A percentile compares a stretch with the other conserved stretches of the same genome.
phyloP scores from a whole-genome alignment of 257 asterid genomes.

The Solanum okadae region DNA sequence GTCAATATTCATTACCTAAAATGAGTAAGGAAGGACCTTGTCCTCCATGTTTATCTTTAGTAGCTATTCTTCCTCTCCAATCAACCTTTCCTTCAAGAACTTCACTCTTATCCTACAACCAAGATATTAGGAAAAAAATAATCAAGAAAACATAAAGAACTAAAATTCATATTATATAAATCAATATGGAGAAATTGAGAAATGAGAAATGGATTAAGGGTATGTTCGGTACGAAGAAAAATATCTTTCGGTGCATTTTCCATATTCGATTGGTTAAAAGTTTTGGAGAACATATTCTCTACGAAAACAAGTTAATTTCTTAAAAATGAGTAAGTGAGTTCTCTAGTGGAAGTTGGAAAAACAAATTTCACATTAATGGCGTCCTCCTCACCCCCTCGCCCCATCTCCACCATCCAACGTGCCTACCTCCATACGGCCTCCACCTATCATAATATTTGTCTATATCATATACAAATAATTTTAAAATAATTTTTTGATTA shows the following conservation, averaged over 20 bases:
- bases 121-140: neutral
- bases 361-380: neutral
- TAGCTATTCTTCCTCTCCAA: conserved; percentile 58
- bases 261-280: neutral
- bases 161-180: neutral
- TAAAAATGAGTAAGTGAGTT: neutral
- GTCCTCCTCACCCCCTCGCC: neutral
- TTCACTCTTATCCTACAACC: conserved; percentile 30
- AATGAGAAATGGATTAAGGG: neutral
- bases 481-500: neutral
- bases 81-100: conserved; percentile 61
- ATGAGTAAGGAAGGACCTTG: conserved; percentile 26
- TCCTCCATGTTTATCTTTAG: conserved; percentile 57
- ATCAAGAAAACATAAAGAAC: neutral
- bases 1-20: conserved; percentile 24
- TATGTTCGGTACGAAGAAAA: neutral
- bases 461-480: neutral
- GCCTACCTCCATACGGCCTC: neutral
- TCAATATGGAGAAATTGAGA: neutral
- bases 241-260: neutral
- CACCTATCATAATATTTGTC: neutral
- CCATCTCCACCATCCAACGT: neutral
- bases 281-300: neutral
- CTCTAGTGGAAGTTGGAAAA: neutral
- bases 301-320: neutral